These are phyloP conservation scores for Barnettozyma wickerhamii DNA, from an alignment of 805 yeast species.

Conservation along the genomic window DNA sequence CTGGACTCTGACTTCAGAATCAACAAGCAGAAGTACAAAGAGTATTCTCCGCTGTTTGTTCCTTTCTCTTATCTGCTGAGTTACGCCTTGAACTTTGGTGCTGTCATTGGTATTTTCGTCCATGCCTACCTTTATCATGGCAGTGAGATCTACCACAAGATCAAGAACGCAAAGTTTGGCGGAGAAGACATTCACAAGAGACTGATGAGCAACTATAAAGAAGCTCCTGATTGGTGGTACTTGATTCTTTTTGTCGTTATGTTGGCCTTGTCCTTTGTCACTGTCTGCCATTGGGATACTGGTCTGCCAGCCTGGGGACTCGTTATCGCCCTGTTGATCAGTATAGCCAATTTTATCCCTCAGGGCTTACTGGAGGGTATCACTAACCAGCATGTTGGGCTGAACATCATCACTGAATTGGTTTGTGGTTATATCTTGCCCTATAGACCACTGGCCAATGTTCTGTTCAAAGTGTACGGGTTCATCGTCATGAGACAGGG, in stretches of 20 bases:
- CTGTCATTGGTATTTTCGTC: constrained; percentile 54
- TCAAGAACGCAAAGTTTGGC: constrained; percentile 38
- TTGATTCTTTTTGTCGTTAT: constrained; percentile 26
- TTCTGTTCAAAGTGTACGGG: constrained; percentile 50
- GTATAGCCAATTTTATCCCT: constrained; percentile 50
- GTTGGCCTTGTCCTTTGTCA: constrained; percentile 28
- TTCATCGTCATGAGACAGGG: constrained; percentile 52
- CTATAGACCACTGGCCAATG: constrained; percentile 47
- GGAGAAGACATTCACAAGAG: constrained; percentile 43
- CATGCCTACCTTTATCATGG: constrained; percentile 57
- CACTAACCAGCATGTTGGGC: constrained; percentile 49
- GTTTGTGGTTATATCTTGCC: constrained; percentile 59
- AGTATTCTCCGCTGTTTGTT: constrained; percentile 53
- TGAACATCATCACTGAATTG: constrained; percentile 55
- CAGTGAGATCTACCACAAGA: constrained; percentile 41
- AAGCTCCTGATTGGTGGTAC: constrained; percentile 60
- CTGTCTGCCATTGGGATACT: constrained; percentile 35
- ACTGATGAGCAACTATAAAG: constrained; percentile 51
- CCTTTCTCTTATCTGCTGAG: constrained; percentile 51
- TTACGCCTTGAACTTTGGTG: constrained; percentile 57
- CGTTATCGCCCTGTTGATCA: constrained; percentile 49
- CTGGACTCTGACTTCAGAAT: constrained; percentile 39
- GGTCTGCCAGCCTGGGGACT: constrained; percentile 62
- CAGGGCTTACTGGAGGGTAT: constrained; percentile 54
- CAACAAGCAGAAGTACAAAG: constrained; percentile 39